Base-by-base conservation (phyloP, 192 early-diverging fungal genomes). In the Coemansia sp. region DNA sequence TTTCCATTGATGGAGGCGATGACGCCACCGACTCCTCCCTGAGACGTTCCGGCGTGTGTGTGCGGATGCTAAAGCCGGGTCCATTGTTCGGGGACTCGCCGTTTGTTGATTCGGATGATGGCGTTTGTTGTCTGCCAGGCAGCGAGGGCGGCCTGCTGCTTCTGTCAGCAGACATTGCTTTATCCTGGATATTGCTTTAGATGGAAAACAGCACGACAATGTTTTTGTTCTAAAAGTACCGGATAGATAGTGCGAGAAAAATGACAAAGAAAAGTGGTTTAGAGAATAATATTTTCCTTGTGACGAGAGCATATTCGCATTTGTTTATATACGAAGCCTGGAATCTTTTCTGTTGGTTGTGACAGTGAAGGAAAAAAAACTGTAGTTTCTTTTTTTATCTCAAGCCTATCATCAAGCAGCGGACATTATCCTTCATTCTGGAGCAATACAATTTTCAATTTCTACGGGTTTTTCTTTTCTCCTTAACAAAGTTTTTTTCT, bases 61-160 rank as follows among this genome's bases (percentile, higher is more conserved):
- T 16, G n/a, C 33, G 20, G 59, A 20, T 67, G 26, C 56, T 35
- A 24, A 68, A 51, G 26, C 23, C 21, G 8, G 51, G 20, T 24
- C 66, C 58, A n/a, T 59, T 56, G 59, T 61, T 41, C 15, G 60
- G 26, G 52, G 46, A 60, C 39, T 53, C 51, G 56, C 66, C 63
- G 39, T 6, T 41, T 43, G 33, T 12, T 20, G 57, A 59, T 59
- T 33, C 45, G 10, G 34, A 44, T 24, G 43, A 10, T 45, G 21
- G 16, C 24, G 43, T 24, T 68, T 56, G 12, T 46, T 61, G 30
- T 30, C 30, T 34, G 10, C 44, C 60, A 24, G n/a, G 6, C 21
- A 15, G 60, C 39, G 38, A 11, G n/a, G 60, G 21, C 38, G 38
- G 15, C 60, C 26, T 62, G 61, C 23, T 52, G 49, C 49, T 52